phyloP scores from a whole-genome alignment of 2,329 filamentous ascomycete genomes.

The Chlorencoelia australis region DNA sequence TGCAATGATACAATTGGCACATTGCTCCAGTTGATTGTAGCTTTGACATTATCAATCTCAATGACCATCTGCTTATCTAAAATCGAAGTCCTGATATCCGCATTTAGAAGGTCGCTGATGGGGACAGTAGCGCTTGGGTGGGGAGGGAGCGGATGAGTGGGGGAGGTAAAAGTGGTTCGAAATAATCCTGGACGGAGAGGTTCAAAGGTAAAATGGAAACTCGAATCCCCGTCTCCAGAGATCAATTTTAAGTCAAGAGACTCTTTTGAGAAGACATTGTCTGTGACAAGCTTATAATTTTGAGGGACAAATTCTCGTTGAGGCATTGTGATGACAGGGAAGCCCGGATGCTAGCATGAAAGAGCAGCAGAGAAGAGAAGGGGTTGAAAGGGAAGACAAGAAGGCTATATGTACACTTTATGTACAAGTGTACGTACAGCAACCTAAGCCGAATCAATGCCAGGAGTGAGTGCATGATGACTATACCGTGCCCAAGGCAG shows the following conservation, averaged over 20 bases:
- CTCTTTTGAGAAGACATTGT: no score
- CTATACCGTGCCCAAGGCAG: no score
- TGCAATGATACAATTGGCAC: slow-evolving; percentile 48
- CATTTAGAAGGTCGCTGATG: slow-evolving; percentile 14
- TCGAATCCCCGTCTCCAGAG: slow-evolving; percentile 19
- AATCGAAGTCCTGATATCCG: slow-evolving; percentile 23
- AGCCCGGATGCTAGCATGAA: no score
- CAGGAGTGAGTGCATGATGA: no score
- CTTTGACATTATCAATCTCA: slow-evolving; percentile 38
- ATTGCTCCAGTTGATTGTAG: slow-evolving; percentile 47
- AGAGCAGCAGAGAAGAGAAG: no score
- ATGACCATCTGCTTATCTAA: slow-evolving; percentile 32
- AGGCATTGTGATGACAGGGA: no score
- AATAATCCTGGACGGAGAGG: slow-evolving; percentile 53
- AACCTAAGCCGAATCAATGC: no score
- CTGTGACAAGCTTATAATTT: slow-evolving; percentile 11
- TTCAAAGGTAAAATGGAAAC: slow-evolving; percentile 53
- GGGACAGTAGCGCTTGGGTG: slow-evolving; percentile 49
- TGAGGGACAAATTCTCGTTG: slow-evolving; percentile 17
- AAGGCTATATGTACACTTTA: no score
- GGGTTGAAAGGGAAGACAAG: no score
- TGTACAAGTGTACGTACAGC: no score
- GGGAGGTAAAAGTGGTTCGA: slow-evolving; percentile 55
- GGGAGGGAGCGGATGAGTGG: slow-evolving; percentile 52
- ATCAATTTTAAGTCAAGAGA: slow-evolving; percentile 10